Percentiles rank a stretch among this genome's conserved stretches.
phyloP scores from a whole-genome alignment of 371 early-diverging fungal genomes.

The Actinomucor elegans region DNA sequence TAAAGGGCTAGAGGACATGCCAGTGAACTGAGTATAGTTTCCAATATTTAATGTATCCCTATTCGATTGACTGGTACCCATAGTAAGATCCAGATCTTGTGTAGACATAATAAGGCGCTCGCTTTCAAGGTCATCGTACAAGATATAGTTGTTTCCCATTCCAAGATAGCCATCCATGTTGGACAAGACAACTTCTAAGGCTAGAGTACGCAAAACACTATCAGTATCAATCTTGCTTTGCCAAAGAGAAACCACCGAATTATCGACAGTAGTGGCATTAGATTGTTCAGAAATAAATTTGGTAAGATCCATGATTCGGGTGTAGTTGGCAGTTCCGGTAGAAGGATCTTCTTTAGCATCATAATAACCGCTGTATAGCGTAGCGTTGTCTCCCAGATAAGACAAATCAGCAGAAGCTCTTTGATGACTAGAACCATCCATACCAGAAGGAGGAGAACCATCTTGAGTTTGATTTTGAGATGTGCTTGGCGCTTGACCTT shows the following conservation, averaged over 20 bases:
- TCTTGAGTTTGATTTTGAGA: not conserved
- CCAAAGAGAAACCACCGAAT: conserved; percentile 12
- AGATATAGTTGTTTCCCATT: conserved; percentile 33
- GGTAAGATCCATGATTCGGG: conserved; percentile 14
- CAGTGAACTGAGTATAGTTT: conserved; percentile 22
- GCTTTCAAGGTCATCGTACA: conserved; percentile 23
- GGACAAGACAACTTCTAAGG: conserved; percentile 11
- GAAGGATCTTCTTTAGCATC: conserved; percentile 6
- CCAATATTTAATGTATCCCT: conserved; percentile 14
- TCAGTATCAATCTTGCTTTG: conserved; percentile 10
- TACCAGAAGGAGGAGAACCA: not conserved
- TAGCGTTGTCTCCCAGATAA: conserved; percentile 25
- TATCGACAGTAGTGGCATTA: not conserved
- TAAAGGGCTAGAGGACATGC: conserved; percentile 15
- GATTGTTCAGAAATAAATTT: conserved; percentile 17
- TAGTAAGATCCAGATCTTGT: conserved; percentile 33
- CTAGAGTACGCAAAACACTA: conserved; percentile 16
- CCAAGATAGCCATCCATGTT: conserved; percentile 28
- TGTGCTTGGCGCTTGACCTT: not conserved
- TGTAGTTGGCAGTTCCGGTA: conserved; percentile 3
- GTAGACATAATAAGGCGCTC: conserved; percentile 17
- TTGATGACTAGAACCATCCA: not conserved
- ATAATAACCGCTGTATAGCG: conserved; percentile 14
- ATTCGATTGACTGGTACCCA: conserved; percentile 24
- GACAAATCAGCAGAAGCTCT: conserved; percentile 11